Conservation (phyloP, 108 stramenopile species). For the Stephanodiscus triporus region DNA sequence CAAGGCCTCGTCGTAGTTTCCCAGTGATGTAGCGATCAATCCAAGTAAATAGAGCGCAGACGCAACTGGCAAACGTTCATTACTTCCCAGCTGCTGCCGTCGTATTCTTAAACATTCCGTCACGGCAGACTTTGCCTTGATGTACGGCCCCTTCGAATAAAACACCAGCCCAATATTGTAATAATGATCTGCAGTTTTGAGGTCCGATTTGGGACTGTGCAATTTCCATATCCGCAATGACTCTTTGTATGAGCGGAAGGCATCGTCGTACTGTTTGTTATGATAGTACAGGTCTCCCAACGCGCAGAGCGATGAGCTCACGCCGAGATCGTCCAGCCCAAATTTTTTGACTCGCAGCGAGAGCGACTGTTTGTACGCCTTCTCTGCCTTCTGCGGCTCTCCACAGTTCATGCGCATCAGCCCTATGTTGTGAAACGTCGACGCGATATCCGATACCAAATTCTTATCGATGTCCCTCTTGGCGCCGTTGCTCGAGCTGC, state of each 20-base stretch:
- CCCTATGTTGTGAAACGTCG: constrained; percentile 54
- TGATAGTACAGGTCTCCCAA: constrained; percentile 51
- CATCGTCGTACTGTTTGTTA: constrained; percentile 46
- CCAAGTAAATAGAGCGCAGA: constrained; percentile 41
- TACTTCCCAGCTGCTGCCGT: constrained; percentile 16
- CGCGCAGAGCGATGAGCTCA: constrained; percentile 50
- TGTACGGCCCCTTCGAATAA: constrained; percentile 49
- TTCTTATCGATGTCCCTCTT: constrained; percentile 57
- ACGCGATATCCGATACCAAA: constrained; percentile 66
- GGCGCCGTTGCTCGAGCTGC: background rate
- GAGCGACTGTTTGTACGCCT: constrained; percentile 55
- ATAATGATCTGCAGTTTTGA: constrained; percentile 42
- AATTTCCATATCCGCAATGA: constrained; percentile 52
- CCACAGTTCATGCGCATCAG: constrained; percentile 40
- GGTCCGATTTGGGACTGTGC: constrained; percentile 30
- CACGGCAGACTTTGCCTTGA: constrained; percentile 41
- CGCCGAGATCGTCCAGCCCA: constrained; percentile 45
- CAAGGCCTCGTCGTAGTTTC: constrained; percentile 43
- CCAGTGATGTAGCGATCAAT: constrained; percentile 26
- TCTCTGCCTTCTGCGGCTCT: constrained; percentile 48
- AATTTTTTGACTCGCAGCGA: constrained; percentile 54
- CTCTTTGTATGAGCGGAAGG: constrained; percentile 58
- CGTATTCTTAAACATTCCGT: constrained; percentile 49
- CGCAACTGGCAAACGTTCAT: constrained; percentile 32
- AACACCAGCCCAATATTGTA: constrained; percentile 53